phyloP scores from a whole-genome alignment of 352 stramenopile genomes.

The Phytopythium chamaehyphon region DNA sequence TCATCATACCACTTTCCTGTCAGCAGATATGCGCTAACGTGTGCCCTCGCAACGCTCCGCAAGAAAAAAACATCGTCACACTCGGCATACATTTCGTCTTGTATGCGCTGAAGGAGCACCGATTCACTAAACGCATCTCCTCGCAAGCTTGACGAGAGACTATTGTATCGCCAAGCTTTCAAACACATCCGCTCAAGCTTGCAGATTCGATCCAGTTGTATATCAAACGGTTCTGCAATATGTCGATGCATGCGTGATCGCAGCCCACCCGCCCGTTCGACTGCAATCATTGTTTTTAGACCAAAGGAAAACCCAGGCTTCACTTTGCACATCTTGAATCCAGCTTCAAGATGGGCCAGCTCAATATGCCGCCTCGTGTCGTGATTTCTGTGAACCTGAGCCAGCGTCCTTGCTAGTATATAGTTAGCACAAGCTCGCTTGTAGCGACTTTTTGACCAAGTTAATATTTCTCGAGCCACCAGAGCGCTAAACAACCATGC shows the following conservation, averaged over 20 bases:
- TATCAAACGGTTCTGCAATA: slow-evolving; percentile 32
- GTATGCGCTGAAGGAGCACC: slow-evolving; percentile 50
- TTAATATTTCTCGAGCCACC: slow-evolving; percentile 17
- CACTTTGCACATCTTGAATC: background rate
- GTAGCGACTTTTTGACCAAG: slow-evolving; percentile 19
- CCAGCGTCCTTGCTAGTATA: slow-evolving; percentile 16
- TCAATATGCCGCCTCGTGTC: slow-evolving; percentile 21
- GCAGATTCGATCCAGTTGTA: slow-evolving; percentile 31
- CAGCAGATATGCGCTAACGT: slow-evolving; percentile 39
- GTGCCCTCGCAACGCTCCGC: slow-evolving; percentile 38
- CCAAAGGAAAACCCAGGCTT: slow-evolving; percentile 1
- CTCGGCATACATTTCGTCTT: slow-evolving; percentile 33
- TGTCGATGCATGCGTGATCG: slow-evolving; percentile 25
- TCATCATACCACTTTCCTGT: slow-evolving; percentile 21
- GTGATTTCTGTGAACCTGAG: slow-evolving; percentile 15
- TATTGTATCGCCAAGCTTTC: slow-evolving; percentile 52
- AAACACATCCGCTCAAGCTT: slow-evolving; percentile 68
- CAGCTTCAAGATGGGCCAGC: slow-evolving; percentile 24
- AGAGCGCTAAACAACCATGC: slow-evolving; percentile 28
- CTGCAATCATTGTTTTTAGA: slow-evolving; percentile 25
- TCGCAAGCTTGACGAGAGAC: slow-evolving; percentile 23
- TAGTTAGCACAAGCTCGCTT: slow-evolving; percentile 25
- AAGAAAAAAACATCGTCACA: slow-evolving; percentile 55
- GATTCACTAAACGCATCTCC: slow-evolving; percentile 49
- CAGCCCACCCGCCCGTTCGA: slow-evolving; percentile 27